phyloP scores from a whole-genome alignment of 768 basidiomycete genomes.

The Kwoniella pini region DNA sequence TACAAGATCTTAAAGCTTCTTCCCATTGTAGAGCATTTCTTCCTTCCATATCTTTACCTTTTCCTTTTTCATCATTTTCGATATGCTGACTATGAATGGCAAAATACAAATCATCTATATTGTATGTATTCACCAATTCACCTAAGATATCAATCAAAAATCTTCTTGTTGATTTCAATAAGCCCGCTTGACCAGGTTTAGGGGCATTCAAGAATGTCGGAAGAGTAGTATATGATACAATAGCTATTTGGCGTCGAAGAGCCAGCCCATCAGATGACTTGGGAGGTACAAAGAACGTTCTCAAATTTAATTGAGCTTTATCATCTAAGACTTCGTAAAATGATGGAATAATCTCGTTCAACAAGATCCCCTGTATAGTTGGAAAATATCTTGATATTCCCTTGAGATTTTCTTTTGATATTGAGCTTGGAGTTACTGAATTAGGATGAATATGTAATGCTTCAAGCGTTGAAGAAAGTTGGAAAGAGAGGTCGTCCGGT shows the following conservation, averaged over 20 bases:
- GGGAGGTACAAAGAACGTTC: slow-evolving; percentile 64
- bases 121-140: slow-evolving; percentile 64
- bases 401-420: slow-evolving; percentile 8
- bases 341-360: slow-evolving; percentile 67
- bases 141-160: slow-evolving; percentile 63
- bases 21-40: slow-evolving; percentile 63
- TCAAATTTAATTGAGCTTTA: slow-evolving; percentile 59
- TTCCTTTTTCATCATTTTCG: slow-evolving; percentile 21
- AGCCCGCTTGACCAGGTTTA: slow-evolving; percentile 7
- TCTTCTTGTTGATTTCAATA: slow-evolving; percentile 14
- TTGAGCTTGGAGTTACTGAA: slow-evolving; percentile 13
- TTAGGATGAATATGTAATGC: slow-evolving; percentile 27
- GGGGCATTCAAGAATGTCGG: slow-evolving; percentile 59
- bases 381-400: slow-evolving; percentile 55
- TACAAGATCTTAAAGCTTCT: slow-evolving; percentile 67
- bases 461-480: slow-evolving; percentile 24
- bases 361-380: slow-evolving; percentile 65
- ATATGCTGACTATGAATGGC: slow-evolving; percentile 56
- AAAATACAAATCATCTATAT: slow-evolving; percentile 68
- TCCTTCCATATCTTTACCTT: slow-evolving; percentile 19
- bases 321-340: slow-evolving; percentile 65
- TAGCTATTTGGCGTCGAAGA: slow-evolving; percentile 19
- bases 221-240: slow-evolving; percentile 66
- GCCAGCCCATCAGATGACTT: not conserved
- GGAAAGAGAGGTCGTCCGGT: slow-evolving; percentile 13